Percentiles rank a stretch among this genome's conserved stretches.
Evolutionary conservation across 2,329 filamentous ascomycete species (phyloP).

Genomic region (Colletotrichum lentis): DNA sequence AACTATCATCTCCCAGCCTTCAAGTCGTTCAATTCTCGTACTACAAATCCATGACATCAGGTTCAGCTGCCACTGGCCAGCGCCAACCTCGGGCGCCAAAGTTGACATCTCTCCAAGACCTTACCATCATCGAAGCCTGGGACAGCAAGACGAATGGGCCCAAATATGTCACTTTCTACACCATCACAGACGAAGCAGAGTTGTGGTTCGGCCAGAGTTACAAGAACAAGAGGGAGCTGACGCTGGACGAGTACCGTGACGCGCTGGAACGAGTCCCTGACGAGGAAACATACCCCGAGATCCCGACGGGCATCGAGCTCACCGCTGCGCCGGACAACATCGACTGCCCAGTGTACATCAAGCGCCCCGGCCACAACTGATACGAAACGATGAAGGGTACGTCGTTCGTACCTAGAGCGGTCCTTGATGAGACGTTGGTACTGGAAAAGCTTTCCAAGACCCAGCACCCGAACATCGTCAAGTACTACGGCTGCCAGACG

Average conservation of each 20-base stretch:
- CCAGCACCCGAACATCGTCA: neutral
- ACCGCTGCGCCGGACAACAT: neutral
- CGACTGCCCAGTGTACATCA: neutral
- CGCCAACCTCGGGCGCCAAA: no score
- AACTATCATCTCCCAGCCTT: no score
- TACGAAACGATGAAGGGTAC: neutral
- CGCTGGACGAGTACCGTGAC: neutral
- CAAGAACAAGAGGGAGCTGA: neutral
- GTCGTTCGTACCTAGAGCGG: neutral
- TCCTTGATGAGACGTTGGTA: neutral
- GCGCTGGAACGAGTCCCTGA: neutral
- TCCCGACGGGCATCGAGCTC: neutral
- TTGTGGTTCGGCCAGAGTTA: neutral
- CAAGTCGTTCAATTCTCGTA: no score
- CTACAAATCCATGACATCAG: no score
- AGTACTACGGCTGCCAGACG: neutral
- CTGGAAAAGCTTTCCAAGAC: neutral
- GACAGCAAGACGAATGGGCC: neutral
- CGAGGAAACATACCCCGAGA: neutral
- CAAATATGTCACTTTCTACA: neutral
- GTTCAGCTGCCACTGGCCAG: no score
- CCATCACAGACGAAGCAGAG: neutral
- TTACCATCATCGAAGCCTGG: neutral
- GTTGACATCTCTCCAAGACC: neutral
- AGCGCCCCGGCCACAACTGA: neutral